These are phyloP conservation scores for Penstemon eatonii DNA, from an alignment of 257 asterid species.

Conservation along the genomic window DNA sequence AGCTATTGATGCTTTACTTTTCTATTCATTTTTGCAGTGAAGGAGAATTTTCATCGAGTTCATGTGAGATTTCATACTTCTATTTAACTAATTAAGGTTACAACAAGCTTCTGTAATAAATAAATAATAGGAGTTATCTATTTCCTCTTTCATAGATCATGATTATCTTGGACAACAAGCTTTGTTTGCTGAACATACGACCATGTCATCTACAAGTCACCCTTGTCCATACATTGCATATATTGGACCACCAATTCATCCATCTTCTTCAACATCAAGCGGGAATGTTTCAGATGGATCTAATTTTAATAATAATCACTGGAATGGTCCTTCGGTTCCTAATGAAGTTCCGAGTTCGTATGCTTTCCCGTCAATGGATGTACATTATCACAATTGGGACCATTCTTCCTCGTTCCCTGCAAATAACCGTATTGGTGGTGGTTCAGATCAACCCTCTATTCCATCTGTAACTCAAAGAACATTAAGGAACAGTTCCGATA, in stretches of 20 bases:
- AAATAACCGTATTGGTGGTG: slow-evolving; percentile 57
- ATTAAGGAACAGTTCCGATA: slow-evolving; percentile 59
- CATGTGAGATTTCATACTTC: slow-evolving; percentile 61
- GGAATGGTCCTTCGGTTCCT: slow-evolving; percentile 68
- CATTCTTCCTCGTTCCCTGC: slow-evolving; percentile 56
- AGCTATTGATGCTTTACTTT: slow-evolving; percentile 29
- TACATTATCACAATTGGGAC: slow-evolving; percentile 68
- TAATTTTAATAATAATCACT: slow-evolving; percentile 58
- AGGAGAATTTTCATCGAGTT: slow-evolving; percentile 69
- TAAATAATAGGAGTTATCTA: slow-evolving; percentile 12
- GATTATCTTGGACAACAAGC: slow-evolving; percentile 68
- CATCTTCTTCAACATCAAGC: slow-evolving; percentile 69
- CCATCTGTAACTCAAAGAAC: slow-evolving; percentile 60
- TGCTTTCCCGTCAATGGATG: slow-evolving; percentile 66
- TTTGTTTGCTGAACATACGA: slow-evolving; percentile 63
- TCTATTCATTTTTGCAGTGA: slow-evolving; percentile 58
- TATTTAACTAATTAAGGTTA: slow-evolving; percentile 26
- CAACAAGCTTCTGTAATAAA: slow-evolving; percentile 20
- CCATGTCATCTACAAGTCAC: slow-evolving; percentile 68
- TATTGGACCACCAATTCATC: slow-evolving; percentile 80
- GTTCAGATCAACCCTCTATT: slow-evolving; percentile 52
- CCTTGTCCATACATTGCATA: slow-evolving; percentile 85
- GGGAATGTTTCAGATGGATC: slow-evolving; percentile 67
- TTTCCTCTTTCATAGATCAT: slow-evolving; percentile 54
- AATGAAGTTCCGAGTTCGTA: slow-evolving; percentile 62